Base-by-base conservation (phyloP, 257 asterid species). In the Salvia miltiorrhiza region DNA sequence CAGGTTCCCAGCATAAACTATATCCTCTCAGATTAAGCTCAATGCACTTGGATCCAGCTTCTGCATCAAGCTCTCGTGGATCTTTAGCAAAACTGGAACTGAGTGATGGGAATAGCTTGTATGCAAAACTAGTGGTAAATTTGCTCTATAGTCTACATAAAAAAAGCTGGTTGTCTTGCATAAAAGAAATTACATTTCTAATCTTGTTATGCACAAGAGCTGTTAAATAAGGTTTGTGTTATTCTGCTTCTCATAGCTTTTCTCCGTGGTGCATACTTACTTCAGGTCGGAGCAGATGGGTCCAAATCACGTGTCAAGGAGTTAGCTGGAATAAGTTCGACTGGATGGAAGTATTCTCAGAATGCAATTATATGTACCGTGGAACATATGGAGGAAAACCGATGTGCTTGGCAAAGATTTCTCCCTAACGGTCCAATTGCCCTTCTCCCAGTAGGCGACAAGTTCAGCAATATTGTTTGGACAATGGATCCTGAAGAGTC, bases 221-320 rank as follows among this genome's bases (percentile, higher is more conserved):
- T 32, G 33, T 49, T 26, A 7, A 63, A 16, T 28, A 54, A 67
- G 32, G 24, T 44, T 53, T 39, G 12, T 44, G 19, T 2, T 20
- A 33, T 20, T 39, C 12, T 32, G 54, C 56, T 76, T 44, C 16
- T 72, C 13, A 63, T 17, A 68, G 41, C 37, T 47, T 63, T 26
- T 63, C 40, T 64, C 24, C 57, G 26, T 61, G 49, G 59, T 65
- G 45, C n/a, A n/a, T n/a, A n/a, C 67, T 57, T 32, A 52, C 67
- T 58, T 32, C 82, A 91, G 99, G 97, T 94, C 44, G 97, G 99
- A 78, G 87, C 99, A 1, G 99, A 94, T 73, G 99, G 99, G 45
- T 91, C 95, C 67, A 94, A 88, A 79, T 94, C 99, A 24, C 88
- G 87, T 37, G 95, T 91, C 44, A 87, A 95, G 84, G 97, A 94